Conservation (phyloP, 2,329 filamentous ascomycete genomes). For the Dothistroma pini region DNA sequence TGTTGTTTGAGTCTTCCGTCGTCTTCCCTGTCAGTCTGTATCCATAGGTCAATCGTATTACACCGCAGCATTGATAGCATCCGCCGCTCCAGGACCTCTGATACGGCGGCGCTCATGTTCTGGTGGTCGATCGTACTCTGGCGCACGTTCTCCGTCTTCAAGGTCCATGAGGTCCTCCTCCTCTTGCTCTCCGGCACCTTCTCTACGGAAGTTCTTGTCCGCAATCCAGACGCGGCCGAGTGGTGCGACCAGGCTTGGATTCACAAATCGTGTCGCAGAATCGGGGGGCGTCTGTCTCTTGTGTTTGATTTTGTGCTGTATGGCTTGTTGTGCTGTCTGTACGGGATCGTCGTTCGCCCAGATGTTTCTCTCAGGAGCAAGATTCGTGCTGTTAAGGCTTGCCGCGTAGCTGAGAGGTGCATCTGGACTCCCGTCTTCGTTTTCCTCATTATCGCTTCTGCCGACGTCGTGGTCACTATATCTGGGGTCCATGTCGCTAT, state of each 20-base stretch:
- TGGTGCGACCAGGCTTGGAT: constrained; percentile 68
- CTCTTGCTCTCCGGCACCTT: neutral
- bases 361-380: constrained; percentile 40
- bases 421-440: neutral
- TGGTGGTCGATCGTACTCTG: constrained; percentile 2
- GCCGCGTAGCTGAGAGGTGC: constrained; percentile 21
- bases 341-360: constrained; percentile 28
- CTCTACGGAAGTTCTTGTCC: constrained; percentile 13
- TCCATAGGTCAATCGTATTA: neutral
- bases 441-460: constrained; percentile 27
- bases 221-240: constrained; percentile 32
- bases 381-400: constrained; percentile 26
- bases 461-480: constrained; percentile 34
- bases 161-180: neutral
- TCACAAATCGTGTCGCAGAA: constrained; percentile 68
- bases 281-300: constrained; percentile 4
- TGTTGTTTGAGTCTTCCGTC: neutral
- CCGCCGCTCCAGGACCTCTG: neutral
- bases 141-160: neutral
- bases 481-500: neutral
- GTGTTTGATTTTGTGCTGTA: constrained; percentile 16
- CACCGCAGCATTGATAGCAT: constrained; percentile 1
- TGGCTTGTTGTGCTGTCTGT: constrained; percentile 1
- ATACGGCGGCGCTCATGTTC: neutral
- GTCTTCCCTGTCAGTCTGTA: neutral